Evolutionary conservation across 1,284 basidiomycete genomes (phyloP), one percentile per base, ranked within the genome.

Genomic region (Irpex sp.): DNA sequence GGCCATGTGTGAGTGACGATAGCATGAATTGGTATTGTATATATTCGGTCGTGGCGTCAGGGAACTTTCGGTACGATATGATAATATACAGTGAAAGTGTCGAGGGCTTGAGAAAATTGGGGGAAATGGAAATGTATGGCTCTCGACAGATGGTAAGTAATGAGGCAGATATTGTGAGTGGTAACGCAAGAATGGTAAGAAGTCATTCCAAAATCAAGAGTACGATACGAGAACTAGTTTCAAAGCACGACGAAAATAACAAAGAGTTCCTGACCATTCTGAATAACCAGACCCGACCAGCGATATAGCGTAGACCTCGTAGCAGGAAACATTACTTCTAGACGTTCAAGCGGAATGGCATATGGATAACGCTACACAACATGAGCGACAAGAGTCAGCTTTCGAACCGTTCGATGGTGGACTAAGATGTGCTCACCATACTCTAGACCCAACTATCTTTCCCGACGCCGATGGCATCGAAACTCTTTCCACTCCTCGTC

Each of bases 401-500:
- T 59, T 68, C 60, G 55, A 65, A 66, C 62, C 64, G 65, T 66
- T 67, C 68, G 61, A 40, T 54, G 51, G 15, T 40, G 61, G 60
- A 57, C 70, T 44, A 49, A 5, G 36, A 21, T 57, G 60, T 67
- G 69, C 69, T 59, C 64, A 77, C 65, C 74, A 64, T 66, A 62
- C 40, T 71, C 70, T 74, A 80, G 38, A 82, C 77, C 84, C 83
- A 85, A 55, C 77, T 77, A 61, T 84, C 82, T 69, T 82, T 79
- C 61, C 82, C 82, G 3, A 82, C 76, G 21, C 81, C 80, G 67
- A 90, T 89, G 55, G 86, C 90, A 70, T 91, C 91, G 67, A 92
- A 92, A 74, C 84, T 89, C 78, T 91, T 92, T 61, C 90, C 90
- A 68, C 90, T 92, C 64, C 90, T 79, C 15, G 88, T 88, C 68